A percentile compares a stretch with the other conserved stretches of the same genome.
These are phyloP conservation scores for Aechmea fasciata DNA, from an alignment of 176 grass and related monocot species.

Conservation along the genomic window DNA sequence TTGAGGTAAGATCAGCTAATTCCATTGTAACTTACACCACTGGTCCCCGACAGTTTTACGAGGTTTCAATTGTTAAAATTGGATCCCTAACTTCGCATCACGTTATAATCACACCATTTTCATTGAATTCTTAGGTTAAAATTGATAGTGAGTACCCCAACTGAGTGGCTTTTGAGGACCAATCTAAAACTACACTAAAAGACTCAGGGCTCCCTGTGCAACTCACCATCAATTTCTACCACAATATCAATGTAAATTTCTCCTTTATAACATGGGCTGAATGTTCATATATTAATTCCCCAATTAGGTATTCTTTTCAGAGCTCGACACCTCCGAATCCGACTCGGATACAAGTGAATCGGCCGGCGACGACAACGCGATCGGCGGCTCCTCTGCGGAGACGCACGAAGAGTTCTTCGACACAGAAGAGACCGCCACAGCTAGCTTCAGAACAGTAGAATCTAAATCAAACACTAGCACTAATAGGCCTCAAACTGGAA, in stretches of 20 bases:
- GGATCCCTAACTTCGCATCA: no score
- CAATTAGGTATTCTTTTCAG: conserved; percentile 40
- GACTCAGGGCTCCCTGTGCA: background rate
- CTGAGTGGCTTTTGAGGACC: background rate
- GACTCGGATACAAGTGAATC: conserved; percentile 24
- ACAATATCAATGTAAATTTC: background rate
- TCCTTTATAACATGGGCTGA: no score
- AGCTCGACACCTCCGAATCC: conserved; percentile 19
- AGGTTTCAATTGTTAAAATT: no score
- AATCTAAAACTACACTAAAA: background rate
- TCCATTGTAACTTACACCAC: background rate
- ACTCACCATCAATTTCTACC: background rate
- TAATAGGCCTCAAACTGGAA: no score
- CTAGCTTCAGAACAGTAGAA: no score
- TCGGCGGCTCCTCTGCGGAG: conserved; percentile 18
- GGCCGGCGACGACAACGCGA: conserved; percentile 12
- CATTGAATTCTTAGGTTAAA: background rate
- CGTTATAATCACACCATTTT: background rate
- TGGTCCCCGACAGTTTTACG: no score
- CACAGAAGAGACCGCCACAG: conserved; percentile 18
- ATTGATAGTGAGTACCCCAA: background rate
- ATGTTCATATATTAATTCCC: background rate
- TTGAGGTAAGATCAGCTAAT: conserved; percentile 21
- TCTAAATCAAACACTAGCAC: no score
- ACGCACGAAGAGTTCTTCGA: conserved; percentile 37